Conservation (phyloP, 2,329 filamentous ascomycete species). For the Fusarium sp. region DNA sequence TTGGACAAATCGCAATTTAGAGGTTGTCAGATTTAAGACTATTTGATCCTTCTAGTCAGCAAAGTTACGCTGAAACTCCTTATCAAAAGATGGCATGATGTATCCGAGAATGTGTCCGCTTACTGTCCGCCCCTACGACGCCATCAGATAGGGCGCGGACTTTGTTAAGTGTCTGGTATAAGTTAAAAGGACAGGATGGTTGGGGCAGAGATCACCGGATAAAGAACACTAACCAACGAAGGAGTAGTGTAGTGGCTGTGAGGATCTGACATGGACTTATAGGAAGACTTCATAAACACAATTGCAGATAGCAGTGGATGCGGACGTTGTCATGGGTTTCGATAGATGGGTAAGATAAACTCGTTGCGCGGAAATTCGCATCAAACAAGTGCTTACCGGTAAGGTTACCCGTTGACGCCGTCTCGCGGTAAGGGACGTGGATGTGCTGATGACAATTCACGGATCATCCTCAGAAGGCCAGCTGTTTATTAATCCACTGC, state of each 20-base stretch:
- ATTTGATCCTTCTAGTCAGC: too few species aligned
- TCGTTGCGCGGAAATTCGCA: too few species aligned
- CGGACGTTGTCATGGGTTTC: neutral
- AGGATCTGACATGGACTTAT: neutral
- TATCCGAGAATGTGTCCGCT: conserved; percentile 20
- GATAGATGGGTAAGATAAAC: neutral
- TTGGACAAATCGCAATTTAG: neutral
- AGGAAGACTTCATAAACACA: neutral
- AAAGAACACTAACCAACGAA: neutral
- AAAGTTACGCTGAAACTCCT: neutral
- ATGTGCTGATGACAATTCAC: neutral
- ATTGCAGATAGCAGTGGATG: neutral
- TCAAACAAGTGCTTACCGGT: neutral
- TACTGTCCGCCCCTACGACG: neutral
- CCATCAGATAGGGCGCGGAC: too few species aligned
- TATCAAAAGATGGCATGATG: neutral
- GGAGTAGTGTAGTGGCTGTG: neutral
- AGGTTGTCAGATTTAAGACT: conserved; percentile 23
- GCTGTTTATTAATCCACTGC: neutral
- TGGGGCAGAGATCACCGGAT: neutral
- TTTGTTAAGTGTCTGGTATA: conserved; percentile 4
- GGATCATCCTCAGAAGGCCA: too few species aligned
- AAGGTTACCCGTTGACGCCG: neutral
- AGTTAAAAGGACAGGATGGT: neutral
- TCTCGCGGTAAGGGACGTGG: neutral